Evolutionary conservation across 352 stramenopile species (phyloP), one percentile per base, ranked within the genome.

Genomic region (Elongisporangium undulatum): DNA sequence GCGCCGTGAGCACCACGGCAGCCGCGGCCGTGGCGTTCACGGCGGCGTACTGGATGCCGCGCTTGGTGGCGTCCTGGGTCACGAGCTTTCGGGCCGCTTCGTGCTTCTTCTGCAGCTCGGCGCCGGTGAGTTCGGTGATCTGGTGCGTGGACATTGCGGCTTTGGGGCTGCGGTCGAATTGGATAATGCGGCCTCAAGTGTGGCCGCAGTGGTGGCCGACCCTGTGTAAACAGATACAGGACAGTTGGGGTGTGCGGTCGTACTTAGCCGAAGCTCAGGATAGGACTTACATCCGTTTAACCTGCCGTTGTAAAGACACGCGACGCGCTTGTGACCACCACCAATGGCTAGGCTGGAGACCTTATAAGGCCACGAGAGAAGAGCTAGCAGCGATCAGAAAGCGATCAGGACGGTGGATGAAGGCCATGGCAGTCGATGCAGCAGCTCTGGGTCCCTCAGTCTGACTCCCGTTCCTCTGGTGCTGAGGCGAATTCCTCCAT

Each of bases 11-110:
- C 20, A 85, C 53, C 0, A 59, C 62, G 39, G 63, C 68, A 0
- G 71, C 65, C 4, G 69, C 51, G 0, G 79, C 69, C 29, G 75
- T 80, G 15, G 79, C 69, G 50, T 83, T 77, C 6, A 94, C 34
- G 4, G 34, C 34, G 10, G 34, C 34, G 34, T 45, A 45, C 34
- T 45, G 34, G 34, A 45, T 45, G 34, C 34, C 34, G 34, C 34
- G 34, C 34, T 45, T 45, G 34, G 34, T 45, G 34, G 34, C 34
- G 34, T 45, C 34, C 34, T 45, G 34, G 1, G 34, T 45, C 2
- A 45, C 12, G 34, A 45, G 34, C 10, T 45, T 45, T 4, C 34
- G 34, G 10, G 34, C 34, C 10, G 34, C 34, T 2, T 45, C 34
- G 34, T 45, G 34, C 34, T 45, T 8, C 34, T 45, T 45, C 34